A percentile compares a stretch with the other conserved stretches of the same genome.
Conservation (phyloP, 805 yeast genomes). For the Metschnikowia rubicola region DNA sequence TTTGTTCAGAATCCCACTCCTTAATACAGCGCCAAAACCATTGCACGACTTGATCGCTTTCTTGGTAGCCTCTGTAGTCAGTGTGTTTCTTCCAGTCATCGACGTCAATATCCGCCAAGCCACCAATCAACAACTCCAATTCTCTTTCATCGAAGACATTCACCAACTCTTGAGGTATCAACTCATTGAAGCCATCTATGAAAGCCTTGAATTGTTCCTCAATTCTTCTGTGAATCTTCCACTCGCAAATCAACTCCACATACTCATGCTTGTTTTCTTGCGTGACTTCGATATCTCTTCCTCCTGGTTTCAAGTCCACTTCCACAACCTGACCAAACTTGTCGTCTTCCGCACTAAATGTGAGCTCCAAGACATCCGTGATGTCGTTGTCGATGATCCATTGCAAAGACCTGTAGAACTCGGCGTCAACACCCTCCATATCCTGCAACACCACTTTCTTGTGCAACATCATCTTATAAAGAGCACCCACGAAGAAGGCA, state of each 20-base stretch:
- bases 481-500: conserved; percentile 97
- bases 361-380: conserved; percentile 73
- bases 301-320: conserved; percentile 86
- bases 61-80: conserved; percentile 97
- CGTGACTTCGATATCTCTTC: conserved; percentile 84
- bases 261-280: conserved; percentile 88
- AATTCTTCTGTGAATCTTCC: conserved; percentile 91
- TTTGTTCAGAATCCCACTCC: conserved; percentile 95
- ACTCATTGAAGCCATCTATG: conserved; percentile 94
- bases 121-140: conserved; percentile 93
- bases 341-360: conserved; percentile 88
- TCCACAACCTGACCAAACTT: conserved; percentile 90
- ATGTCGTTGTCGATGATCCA: conserved; percentile 97
- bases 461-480: conserved; percentile 94
- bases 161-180: conserved; percentile 94
- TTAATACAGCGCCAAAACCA: conserved; percentile 98
- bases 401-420: conserved; percentile 87
- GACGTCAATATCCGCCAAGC: conserved; percentile 95
- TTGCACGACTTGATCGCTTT: conserved; percentile 91
- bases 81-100: conserved; percentile 99
- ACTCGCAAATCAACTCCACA: conserved; percentile 90
- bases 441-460: conserved; percentile 94
- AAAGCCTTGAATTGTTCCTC: conserved; percentile 96
- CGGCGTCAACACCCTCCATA: conserved; percentile 98
- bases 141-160: conserved; percentile 98